phyloP scores from a whole-genome alignment of 257 asterid species.

The Gentiana dahurica region DNA sequence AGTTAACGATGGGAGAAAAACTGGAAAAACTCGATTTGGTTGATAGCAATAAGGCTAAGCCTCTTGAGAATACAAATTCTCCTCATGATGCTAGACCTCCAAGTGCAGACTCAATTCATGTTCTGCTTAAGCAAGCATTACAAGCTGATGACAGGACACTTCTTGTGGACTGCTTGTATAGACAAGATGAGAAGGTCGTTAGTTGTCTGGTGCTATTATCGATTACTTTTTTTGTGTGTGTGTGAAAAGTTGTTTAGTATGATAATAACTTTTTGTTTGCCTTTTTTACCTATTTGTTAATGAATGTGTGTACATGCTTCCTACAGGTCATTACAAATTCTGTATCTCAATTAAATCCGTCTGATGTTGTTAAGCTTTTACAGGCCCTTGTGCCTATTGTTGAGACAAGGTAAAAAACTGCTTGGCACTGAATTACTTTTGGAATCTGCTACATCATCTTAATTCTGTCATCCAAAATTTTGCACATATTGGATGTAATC shows the following conservation, averaged over 20 bases:
- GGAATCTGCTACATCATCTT: background rate
- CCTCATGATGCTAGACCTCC: constrained; percentile 51
- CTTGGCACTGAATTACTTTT: background rate
- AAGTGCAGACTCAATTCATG: constrained; percentile 79
- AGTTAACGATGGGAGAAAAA: constrained; percentile 92
- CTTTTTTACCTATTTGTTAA: too few species aligned
- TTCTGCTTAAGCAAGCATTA: constrained; percentile 82
- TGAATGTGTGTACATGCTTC: background rate
- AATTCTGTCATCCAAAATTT: constrained; percentile 1
- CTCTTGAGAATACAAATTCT: constrained; percentile 21
- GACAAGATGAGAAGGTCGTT: constrained; percentile 86
- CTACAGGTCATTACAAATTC: constrained; percentile 77
- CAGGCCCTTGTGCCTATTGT: constrained; percentile 61
- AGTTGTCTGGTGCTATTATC: too few species aligned
- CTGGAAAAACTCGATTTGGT: constrained; percentile 61
- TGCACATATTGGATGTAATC: too few species aligned
- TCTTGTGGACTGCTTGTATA: constrained; percentile 64
- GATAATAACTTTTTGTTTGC: too few species aligned
- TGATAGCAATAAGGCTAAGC: constrained; percentile 18
- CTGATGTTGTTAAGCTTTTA: constrained; percentile 76
- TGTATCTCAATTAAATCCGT: constrained; percentile 53
- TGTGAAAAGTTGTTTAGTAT: too few species aligned
- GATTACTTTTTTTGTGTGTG: too few species aligned
- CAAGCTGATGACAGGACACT: constrained; percentile 80
- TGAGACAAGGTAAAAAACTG: constrained; percentile 45